A percentile compares a stretch with the other conserved stretches of the same genome.
phyloP scores from a whole-genome alignment of 2,329 filamentous ascomycete genomes.

The Nannizziopsis arthrosporioides region DNA sequence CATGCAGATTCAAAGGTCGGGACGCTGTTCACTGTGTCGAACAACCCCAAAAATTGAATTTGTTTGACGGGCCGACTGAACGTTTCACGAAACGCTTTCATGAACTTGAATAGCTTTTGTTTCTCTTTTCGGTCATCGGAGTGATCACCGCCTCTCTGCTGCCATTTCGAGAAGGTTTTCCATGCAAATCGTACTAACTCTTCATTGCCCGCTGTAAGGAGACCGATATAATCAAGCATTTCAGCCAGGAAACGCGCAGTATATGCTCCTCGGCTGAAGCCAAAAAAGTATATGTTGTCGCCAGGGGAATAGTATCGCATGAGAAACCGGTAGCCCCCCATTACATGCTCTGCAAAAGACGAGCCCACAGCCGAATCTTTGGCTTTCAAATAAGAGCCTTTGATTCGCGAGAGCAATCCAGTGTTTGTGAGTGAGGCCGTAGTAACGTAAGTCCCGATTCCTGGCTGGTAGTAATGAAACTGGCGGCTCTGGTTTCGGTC shows the following conservation, averaged over 20 bases:
- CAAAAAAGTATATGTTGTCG: constrained; percentile 45
- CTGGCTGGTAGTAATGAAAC: constrained; percentile 22
- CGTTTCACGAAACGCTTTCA: constrained; percentile 39
- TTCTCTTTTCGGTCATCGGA: constrained; percentile 13
- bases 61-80: constrained; percentile 39
- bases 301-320: constrained; percentile 44
- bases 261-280: constrained; percentile 44
- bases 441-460: constrained; percentile 37
- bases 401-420: constrained; percentile 21
- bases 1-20: constrained; percentile 25
- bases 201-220: constrained; percentile 43
- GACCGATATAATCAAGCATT: constrained; percentile 41
- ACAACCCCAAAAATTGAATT: constrained; percentile 45
- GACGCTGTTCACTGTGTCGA: constrained; percentile 45
- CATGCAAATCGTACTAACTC: constrained; percentile 44
- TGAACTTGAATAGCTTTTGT: constrained; percentile 18
- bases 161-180: constrained; percentile 23
- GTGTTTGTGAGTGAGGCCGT: constrained; percentile 25
- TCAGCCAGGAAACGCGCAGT: constrained; percentile 43
- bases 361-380: constrained; percentile 16
- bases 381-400: constrained; percentile 14
- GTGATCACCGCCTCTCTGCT: constrained; percentile 22
- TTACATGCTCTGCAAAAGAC: constrained; percentile 42
- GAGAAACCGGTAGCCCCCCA: constrained; percentile 44
- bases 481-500: constrained; percentile 23